Evolutionary conservation across 495 filamentous ascomycete genomes (phyloP).

Genomic region (Penicillium coffeae): DNA sequence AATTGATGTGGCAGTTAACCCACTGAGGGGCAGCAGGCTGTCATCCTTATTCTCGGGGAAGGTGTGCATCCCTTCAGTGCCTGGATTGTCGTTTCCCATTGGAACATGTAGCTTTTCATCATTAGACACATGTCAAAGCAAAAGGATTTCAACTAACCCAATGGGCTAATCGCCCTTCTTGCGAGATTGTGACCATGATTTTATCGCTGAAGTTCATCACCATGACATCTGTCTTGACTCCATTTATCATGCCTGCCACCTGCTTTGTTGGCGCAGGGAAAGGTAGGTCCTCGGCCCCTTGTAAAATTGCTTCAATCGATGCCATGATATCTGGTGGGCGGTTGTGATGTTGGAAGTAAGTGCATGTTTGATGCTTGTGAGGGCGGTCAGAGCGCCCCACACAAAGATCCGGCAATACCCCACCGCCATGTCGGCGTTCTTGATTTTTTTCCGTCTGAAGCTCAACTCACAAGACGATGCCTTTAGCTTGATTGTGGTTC

Average conservation of each 20-base stretch:
- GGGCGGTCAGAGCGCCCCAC: slow-evolving; percentile 23
- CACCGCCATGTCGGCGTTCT: slow-evolving; percentile 18
- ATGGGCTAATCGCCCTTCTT: slow-evolving; percentile 80
- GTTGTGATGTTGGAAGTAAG: background rate
- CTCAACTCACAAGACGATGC: slow-evolving; percentile 14
- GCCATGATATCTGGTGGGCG: slow-evolving; percentile 23
- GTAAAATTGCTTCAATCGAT: slow-evolving; percentile 25
- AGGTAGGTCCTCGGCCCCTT: slow-evolving; percentile 41
- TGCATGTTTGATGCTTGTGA: slow-evolving; percentile 13
- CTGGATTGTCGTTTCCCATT: slow-evolving; percentile 62
- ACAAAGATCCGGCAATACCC: slow-evolving; percentile 12
- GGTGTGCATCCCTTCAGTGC: slow-evolving; percentile 45
- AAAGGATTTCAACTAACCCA: slow-evolving; percentile 60
- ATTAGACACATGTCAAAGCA: background rate
- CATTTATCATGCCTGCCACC: slow-evolving; percentile 59
- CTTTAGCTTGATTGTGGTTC: slow-evolving; percentile 14
- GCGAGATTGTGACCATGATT: slow-evolving; percentile 85
- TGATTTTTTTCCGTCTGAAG: slow-evolving; percentile 21
- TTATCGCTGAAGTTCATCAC: slow-evolving; percentile 79
- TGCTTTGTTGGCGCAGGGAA: slow-evolving; percentile 78
- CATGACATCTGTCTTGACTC: slow-evolving; percentile 66
- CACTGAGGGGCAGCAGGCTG: slow-evolving; percentile 67
- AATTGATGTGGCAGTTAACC: slow-evolving; percentile 82
- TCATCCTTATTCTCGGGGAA: slow-evolving; percentile 49
- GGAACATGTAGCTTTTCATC: slow-evolving; percentile 75